Evolutionary conservation across 2,329 filamentous ascomycete genomes (phyloP).

Genomic region (Nemania sp.): DNA sequence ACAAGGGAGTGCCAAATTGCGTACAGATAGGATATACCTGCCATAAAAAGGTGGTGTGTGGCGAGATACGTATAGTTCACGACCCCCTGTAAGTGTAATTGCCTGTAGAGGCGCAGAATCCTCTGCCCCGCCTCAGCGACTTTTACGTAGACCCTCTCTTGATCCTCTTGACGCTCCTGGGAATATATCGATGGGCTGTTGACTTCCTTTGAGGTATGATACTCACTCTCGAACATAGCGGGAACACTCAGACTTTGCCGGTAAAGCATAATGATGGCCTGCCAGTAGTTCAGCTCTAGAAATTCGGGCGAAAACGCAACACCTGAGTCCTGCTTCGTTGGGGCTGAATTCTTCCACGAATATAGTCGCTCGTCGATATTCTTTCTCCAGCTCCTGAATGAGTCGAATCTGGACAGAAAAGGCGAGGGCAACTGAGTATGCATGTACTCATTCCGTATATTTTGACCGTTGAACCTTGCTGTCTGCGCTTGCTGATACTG

Average conservation of each 20-base stretch:
- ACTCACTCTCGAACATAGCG: conserved; percentile 79
- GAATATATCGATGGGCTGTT: conserved; percentile 65
- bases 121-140: conserved; percentile 94
- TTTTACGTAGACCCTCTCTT: conserved; percentile 90
- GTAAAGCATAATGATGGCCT: conserved; percentile 94
- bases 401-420: conserved; percentile 80
- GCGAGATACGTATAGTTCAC: conserved; percentile 97
- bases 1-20: conserved; percentile 95
- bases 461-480: conserved; percentile 67
- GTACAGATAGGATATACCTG: conserved; percentile 93
- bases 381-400: conserved; percentile 84
- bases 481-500: conserved; percentile 89
- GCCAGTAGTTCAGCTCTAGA: conserved; percentile 95
- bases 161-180: conserved; percentile 73
- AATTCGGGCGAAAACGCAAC: conserved; percentile 90
- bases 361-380: conserved; percentile 83
- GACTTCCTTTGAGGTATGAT: conserved; percentile 66
- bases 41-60: conserved; percentile 97
- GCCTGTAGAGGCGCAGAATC: conserved; percentile 86
- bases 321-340: conserved; percentile 75
- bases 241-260: conserved; percentile 87
- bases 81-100: conserved; percentile 82
- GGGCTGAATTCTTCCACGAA: conserved; percentile 85
- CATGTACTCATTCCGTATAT: conserved; percentile 71
- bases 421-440: conserved; percentile 79